Conservation (phyloP, 805 yeast genomes). For the Torulaspora delbrueckii region DNA sequence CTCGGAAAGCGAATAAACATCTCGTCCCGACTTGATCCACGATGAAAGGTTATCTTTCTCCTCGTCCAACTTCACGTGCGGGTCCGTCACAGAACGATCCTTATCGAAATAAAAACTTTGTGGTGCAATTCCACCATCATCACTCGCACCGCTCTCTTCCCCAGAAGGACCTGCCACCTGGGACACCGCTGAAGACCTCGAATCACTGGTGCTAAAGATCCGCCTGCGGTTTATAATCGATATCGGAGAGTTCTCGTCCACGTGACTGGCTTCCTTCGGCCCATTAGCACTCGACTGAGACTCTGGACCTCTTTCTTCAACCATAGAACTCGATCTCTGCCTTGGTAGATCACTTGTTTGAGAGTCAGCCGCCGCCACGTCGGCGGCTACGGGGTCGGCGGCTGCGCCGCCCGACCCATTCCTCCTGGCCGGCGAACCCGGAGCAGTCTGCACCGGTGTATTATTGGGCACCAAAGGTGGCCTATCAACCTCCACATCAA, state of each 20-base stretch:
- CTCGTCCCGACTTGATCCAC: slow-evolving; percentile 25
- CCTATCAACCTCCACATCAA: slow-evolving; percentile 15
- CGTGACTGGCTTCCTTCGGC: neutral
- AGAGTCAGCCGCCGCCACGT: slow-evolving; percentile 8
- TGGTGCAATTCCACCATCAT: slow-evolving; percentile 21
- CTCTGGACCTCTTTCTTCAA: neutral
- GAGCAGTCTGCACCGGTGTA: slow-evolving; percentile 28
- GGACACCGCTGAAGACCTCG: slow-evolving; percentile 15
- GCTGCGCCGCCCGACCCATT: slow-evolving; percentile 5
- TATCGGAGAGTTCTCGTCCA: slow-evolving; percentile 16
- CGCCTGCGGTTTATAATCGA: slow-evolving; percentile 18
- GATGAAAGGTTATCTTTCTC: slow-evolving; percentile 24
- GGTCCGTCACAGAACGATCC: slow-evolving; percentile 24
- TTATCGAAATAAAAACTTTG: slow-evolving; percentile 24
- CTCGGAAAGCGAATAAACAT: slow-evolving; percentile 23
- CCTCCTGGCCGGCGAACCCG: slow-evolving; percentile 7
- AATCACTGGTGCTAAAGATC: slow-evolving; percentile 19
- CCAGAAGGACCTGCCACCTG: slow-evolving; percentile 14
- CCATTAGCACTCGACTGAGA: neutral
- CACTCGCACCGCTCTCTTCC: slow-evolving; percentile 2
- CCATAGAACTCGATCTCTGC: neutral
- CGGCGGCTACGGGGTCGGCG: slow-evolving; percentile 8
- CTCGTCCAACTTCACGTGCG: slow-evolving; percentile 20
- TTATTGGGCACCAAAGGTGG: slow-evolving; percentile 29
- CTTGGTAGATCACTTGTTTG: no score